phyloP scores from a whole-genome alignment of 768 basidiomycete species.

The Auricularia sp. region DNA sequence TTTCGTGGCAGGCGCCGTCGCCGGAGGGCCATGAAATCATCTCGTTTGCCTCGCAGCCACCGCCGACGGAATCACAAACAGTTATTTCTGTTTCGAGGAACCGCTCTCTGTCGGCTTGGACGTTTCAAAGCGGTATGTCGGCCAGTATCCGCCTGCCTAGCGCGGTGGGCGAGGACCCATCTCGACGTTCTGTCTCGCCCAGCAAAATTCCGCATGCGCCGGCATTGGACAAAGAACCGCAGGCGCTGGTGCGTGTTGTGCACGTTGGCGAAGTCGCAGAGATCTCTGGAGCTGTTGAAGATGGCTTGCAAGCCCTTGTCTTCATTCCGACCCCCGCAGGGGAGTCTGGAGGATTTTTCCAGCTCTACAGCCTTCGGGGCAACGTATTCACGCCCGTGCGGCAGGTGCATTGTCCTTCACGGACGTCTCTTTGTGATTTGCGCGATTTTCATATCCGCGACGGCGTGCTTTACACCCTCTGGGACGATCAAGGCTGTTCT shows the following conservation, averaged over 20 bases:
- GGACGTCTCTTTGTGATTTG: conserved; percentile 59
- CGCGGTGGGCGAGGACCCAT: conserved; percentile 25
- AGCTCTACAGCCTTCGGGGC: conserved; percentile 35
- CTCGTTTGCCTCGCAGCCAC: conserved; percentile 61
- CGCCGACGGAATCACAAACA: conserved; percentile 64
- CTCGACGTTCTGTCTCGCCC: conserved; percentile 9
- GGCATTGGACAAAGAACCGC: conserved; percentile 50
- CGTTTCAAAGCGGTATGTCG: conserved; percentile 52
- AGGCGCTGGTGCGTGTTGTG: conserved; percentile 57
- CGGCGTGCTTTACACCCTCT: conserved; percentile 54
- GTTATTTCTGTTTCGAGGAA: conserved; percentile 85
- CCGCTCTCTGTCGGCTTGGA: conserved; percentile 78
- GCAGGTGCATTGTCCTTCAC: conserved; percentile 47
- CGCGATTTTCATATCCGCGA: conserved; percentile 65
- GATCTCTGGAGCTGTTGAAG: conserved; percentile 33
- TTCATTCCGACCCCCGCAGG: conserved; percentile 63
- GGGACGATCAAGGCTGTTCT: conserved; percentile 74
- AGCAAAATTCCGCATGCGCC: conserved; percentile 19
- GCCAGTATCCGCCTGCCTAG: conserved; percentile 41
- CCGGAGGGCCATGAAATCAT: conserved; percentile 38
- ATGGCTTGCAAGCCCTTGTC: conserved; percentile 52
- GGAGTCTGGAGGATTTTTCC: conserved; percentile 72
- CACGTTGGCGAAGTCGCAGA: conserved; percentile 11
- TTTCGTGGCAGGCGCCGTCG: conserved; percentile 21
- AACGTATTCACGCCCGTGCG: conserved; percentile 36